Base-by-base conservation (phyloP, 2,329 filamentous ascomycete genomes). In the Ceratocystis lukuohia region DNA sequence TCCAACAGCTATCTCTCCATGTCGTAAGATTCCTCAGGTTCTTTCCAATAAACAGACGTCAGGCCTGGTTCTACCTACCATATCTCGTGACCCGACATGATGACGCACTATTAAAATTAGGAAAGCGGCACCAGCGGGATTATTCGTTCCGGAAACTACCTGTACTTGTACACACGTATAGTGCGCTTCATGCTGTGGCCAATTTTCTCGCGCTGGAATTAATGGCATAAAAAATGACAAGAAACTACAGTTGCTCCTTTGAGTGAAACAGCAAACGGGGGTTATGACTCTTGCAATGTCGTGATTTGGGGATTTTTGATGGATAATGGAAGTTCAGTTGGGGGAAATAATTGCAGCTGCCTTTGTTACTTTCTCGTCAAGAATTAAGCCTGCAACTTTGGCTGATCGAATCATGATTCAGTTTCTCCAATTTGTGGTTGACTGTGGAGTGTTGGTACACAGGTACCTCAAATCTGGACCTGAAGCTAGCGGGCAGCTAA, bases 61-160 rank as follows among this genome's bases (percentile, higher is more conserved):
- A 33, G 56, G 56, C 56, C 56, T 59, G 56, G 28, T 8, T n/a
- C 15, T 59, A 6, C 28, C 15, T n/a, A 15, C 17, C 12, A 30
- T 59, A 7, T 59, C 56, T 59, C 28, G 56, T 59, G 56, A 59
- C 56, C 56, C 17, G 56, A 5, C n/a, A 7, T 20, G 30, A 59
- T 59, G 56, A 59, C 28, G 56, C 56, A 37, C 28, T 30, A 37
- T 20, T 17, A 37, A 17, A 37, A 37, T 4, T n/a, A 59, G 56
- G 56, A 59, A 59, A 30, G 56, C 56, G 56, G 56, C 28, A 59
- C 25, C 25, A n/a, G 56, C 56, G 56, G 56, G 56, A 59, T 37
- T 59, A 59, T 59, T 59, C 28, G 28, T 30, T 25, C 56, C 28
- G 56, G 56, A 37, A 20, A 37, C 30, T 59, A n/a, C 30, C 30